Evolutionary conservation across 108 stramenopile species (phyloP), one percentile per base, ranked within the genome.

Genomic region (Asterionellopsis glacialis): DNA sequence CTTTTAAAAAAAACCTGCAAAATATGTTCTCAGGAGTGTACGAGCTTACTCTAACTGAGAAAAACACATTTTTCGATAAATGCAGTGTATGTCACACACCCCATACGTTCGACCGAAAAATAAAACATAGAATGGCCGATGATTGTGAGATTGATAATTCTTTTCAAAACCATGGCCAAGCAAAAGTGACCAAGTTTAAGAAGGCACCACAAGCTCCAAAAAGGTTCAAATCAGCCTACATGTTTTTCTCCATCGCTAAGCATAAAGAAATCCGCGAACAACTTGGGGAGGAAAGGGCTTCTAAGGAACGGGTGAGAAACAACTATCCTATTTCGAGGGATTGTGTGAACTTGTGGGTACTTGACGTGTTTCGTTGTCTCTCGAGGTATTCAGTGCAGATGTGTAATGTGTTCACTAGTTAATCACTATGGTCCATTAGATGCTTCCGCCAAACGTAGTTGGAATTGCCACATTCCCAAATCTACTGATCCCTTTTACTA

Each of bases 181-280:
- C 45, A 9, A 16, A 16, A 47, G 9, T 47, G 18, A 47, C 4
- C 3, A 47, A 47, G 45, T 47, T 19, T 55, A 33, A 33, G 33
- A 33, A 33, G 7, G 33, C 33, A 2, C 33, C 33, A 7, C 33
- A 33, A 16, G 64, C 82, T 44, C 82, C 82, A 13, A 83, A 83
- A 45, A 33, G 82, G n/a, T 83, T 83, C 68, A 76, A 77, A 51
- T 69, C 67, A 15, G 77, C 75, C 45, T 83, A 83, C 54, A 83
- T 83, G 41, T 77, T 55, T 47, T 83, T 83, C 65, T 83, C 80
- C 59, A 79, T 66, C 53, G 65, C 78, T 11, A 74, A 77, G 45
- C 70, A 72, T 60, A 42, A 56, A 11, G 72, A 77, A 54, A 80
- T 83, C 68, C 77, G 77, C 59, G 51, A 83, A 47, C 65, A 63